Conservation (phyloP, 495 filamentous ascomycete genomes). For the Talaromyces borbonicus region DNA sequence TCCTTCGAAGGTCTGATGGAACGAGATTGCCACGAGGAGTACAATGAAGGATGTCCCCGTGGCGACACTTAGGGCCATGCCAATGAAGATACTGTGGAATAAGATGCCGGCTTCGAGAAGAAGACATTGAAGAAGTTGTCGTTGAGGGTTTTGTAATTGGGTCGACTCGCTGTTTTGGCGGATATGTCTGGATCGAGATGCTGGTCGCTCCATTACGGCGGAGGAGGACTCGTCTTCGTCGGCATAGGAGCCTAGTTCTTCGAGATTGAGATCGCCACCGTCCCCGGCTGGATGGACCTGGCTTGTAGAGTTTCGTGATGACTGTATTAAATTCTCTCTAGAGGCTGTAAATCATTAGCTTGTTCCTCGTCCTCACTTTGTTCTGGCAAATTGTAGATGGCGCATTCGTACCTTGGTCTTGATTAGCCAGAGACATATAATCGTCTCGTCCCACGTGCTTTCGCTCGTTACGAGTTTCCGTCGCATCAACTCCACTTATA, state of each 20-base stretch:
- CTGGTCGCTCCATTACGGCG: neutral
- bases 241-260: conserved; percentile 20
- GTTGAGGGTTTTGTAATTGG: conserved; percentile 34
- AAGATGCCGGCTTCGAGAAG: conserved; percentile 78
- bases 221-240: conserved; percentile 9
- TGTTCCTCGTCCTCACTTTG: neutral
- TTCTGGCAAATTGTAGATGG: neutral
- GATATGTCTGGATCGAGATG: neutral
- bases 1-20: conserved; percentile 80
- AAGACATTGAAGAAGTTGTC: conserved; percentile 65
- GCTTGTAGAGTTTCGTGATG: neutral
- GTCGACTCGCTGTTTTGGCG: neutral
- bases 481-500: conserved; percentile 20
- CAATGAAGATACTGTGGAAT: conserved; percentile 83
- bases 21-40: conserved; percentile 70
- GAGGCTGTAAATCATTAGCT: neutral
- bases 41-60: conserved; percentile 69
- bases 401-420: neutral
- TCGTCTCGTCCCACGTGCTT: conserved; percentile 12
- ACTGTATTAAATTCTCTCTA: neutral
- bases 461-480: conserved; percentile 11
- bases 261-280: conserved; percentile 22
- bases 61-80: conserved; percentile 79
- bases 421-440: conserved; percentile 15
- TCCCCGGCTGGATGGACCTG: conserved; percentile 11